Evolutionary conservation across 2,329 filamentous ascomycete genomes (phyloP), one percentile per base, ranked within the genome.

Genomic region (Nothophoma quercina): DNA sequence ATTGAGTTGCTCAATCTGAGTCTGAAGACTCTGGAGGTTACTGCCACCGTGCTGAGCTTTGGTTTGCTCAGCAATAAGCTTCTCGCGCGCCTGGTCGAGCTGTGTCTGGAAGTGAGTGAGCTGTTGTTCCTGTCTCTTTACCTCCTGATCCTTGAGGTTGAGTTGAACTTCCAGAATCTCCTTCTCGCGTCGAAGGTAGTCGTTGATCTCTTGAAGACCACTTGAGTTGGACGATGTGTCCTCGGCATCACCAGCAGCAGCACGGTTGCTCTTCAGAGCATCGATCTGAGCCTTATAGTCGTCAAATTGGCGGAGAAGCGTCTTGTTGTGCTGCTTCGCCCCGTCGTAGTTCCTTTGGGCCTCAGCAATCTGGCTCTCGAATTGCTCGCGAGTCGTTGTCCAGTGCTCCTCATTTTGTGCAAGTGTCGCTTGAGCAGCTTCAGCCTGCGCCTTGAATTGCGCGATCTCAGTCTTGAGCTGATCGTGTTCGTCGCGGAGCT

Each of bases 81-180:
- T 96, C 60, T 97, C 82, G 26, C 90, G 87, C 6, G 89, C 85
- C 63, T 97, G 92, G 57, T 99, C 95, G 7, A 99, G 86, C 71
- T 98, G 91, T 18, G 85, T 85, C 65, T 95, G 91, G 7, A 88
- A 83, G 70, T 96, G 93, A 42, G 96, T 89, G 19, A 97, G 83
- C 69, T 98, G 92, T 65, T 97, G 91, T 67, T 93, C 90, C 33
- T 97, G 77, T 46, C 95, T 87, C 75, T 96, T 96, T 46, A 86
- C 83, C 75, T 99, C 95, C 65, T 96, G 91, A 0, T 87, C 83
- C 65, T 93, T 93, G 35, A 98, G 81, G 63, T 97, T 93, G 65
- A 92, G 90, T 68, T 98, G 93, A n/a, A 97, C 91, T 64, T 99
- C 93, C 7, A 97, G 84, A 60, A 99, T 98, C 71, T 98, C 95